Percentiles rank a stretch among this genome's conserved stretches.
Evolutionary conservation across 371 early-diverging fungal species (phyloP).

Genomic region (Cokeromyces recurvatus): DNA sequence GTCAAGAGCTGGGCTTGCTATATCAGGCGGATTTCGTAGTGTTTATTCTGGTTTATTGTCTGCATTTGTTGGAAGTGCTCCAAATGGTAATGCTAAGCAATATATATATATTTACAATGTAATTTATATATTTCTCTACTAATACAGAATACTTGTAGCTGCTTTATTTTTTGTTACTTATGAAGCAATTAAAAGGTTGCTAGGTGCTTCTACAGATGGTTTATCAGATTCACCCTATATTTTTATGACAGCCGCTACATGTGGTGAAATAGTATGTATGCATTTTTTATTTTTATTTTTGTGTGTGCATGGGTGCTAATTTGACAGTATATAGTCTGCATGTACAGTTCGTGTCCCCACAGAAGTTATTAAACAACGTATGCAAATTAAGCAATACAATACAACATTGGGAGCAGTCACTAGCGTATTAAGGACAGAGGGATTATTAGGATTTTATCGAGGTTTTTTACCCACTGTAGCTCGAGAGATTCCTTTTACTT

Average conservation of each 20-base stretch:
- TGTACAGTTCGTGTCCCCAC: conserved; percentile 93
- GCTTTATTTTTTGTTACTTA: conserved; percentile 91
- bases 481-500: conserved; percentile 91
- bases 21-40: conserved; percentile 87
- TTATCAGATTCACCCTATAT: conserved; percentile 52
- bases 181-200: conserved; percentile 66
- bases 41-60: conserved; percentile 88
- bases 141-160: conserved; percentile 67
- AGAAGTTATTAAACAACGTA: conserved; percentile 91
- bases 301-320: too few species aligned
- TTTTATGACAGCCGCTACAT: conserved; percentile 87
- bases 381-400: conserved; percentile 84
- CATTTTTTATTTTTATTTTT: neutral
- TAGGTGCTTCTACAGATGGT: conserved; percentile 28
- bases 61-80: conserved; percentile 90
- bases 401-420: conserved; percentile 55
- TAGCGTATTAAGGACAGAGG: conserved; percentile 62
- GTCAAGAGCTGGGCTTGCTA: conserved; percentile 78
- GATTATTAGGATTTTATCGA: conserved; percentile 84
- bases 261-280: conserved; percentile 81
- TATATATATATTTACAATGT: neutral
- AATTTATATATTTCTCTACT: too few species aligned
- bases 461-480: conserved; percentile 89
- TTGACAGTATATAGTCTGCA: conserved; percentile 61
- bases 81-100: conserved; percentile 60